Percentiles rank a stretch among this genome's conserved stretches.
Conservation (phyloP, 1,284 basidiomycete genomes). For the Rhodotorula mucilaginosa region DNA sequence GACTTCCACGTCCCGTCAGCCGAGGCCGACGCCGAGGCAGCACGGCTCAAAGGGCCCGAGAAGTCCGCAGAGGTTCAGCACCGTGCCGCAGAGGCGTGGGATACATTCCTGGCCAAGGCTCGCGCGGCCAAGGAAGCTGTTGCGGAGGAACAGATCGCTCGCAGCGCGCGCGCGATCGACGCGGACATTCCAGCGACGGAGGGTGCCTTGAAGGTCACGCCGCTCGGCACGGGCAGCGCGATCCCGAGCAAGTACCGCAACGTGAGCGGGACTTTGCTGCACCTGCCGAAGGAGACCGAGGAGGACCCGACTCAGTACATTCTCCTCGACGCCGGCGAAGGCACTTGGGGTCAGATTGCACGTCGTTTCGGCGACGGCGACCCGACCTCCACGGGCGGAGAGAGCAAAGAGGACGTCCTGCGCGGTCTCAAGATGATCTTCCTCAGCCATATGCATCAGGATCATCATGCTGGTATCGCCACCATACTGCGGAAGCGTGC, state of each 20-base stretch:
- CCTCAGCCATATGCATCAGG: slow-evolving; percentile 86
- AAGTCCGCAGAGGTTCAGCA: slow-evolving; percentile 23
- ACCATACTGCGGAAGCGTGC: slow-evolving; percentile 71
- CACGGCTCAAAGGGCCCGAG: slow-evolving; percentile 31
- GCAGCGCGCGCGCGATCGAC: background rate
- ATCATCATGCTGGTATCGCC: slow-evolving; percentile 84
- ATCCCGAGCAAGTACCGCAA: slow-evolving; percentile 80
- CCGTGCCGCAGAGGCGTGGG: slow-evolving; percentile 24
- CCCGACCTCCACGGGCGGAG: slow-evolving; percentile 15
- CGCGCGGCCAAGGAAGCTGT: slow-evolving; percentile 33
- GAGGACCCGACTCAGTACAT: slow-evolving; percentile 57
- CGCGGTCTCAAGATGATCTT: slow-evolving; percentile 75
- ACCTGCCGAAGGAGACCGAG: slow-evolving; percentile 58
- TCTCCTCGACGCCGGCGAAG: slow-evolving; percentile 87
- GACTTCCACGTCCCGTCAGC: slow-evolving; percentile 29
- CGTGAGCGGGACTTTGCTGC: slow-evolving; percentile 72
- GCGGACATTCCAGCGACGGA: slow-evolving; percentile 48
- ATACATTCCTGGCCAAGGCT: slow-evolving; percentile 36
- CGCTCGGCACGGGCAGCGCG: slow-evolving; percentile 86
- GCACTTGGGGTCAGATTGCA: slow-evolving; percentile 82
- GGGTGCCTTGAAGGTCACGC: slow-evolving; percentile 66
- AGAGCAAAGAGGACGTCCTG: slow-evolving; percentile 52
- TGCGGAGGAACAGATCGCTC: background rate
- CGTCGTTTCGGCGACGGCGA: slow-evolving; percentile 67
- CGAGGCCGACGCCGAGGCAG: slow-evolving; percentile 38